Evolutionary conservation across 1,284 basidiomycete genomes (phyloP).

Genomic region (Hypsizygus ulmarius): DNA sequence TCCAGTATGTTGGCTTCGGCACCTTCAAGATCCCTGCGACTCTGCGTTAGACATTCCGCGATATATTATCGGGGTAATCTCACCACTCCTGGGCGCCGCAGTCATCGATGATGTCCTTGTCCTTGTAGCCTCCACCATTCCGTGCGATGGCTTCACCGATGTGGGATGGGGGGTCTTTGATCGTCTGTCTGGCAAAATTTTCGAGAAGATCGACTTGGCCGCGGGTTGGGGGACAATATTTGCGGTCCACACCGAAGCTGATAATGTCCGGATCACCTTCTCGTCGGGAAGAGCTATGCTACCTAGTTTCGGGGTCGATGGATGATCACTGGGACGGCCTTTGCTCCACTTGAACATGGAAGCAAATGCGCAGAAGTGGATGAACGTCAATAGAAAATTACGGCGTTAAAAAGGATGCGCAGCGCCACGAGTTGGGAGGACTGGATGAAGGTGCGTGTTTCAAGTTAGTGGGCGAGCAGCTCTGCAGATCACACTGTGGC

Average conservation of each 20-base stretch:
- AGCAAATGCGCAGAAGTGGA: constrained; percentile 18
- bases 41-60: not conserved
- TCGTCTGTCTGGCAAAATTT: constrained; percentile 21
- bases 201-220: constrained; percentile 18
- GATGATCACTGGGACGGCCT: constrained; percentile 23
- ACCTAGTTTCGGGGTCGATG: constrained; percentile 29
- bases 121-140: constrained; percentile 12
- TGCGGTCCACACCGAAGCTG: constrained; percentile 4
- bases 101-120: constrained; percentile 22
- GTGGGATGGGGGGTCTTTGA: constrained; percentile 22
- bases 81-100: not conserved
- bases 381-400: constrained; percentile 15
- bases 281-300: constrained; percentile 31
- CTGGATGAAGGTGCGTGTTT: constrained; percentile 18
- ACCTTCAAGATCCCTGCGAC: constrained; percentile 8
- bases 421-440: constrained; percentile 31
- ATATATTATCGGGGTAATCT: not conserved
- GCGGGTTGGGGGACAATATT: constrained; percentile 16
- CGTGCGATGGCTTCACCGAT: constrained; percentile 10
- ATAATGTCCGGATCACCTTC: constrained; percentile 5
- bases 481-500: constrained; percentile 10
- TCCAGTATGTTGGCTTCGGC: not conserved
- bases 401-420: constrained; percentile 19
- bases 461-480: constrained; percentile 1
- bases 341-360: constrained; percentile 33